These are phyloP conservation scores for Neurospora pannonica DNA, from an alignment of 495 filamentous ascomycete genomes.

Conservation along the genomic window DNA sequence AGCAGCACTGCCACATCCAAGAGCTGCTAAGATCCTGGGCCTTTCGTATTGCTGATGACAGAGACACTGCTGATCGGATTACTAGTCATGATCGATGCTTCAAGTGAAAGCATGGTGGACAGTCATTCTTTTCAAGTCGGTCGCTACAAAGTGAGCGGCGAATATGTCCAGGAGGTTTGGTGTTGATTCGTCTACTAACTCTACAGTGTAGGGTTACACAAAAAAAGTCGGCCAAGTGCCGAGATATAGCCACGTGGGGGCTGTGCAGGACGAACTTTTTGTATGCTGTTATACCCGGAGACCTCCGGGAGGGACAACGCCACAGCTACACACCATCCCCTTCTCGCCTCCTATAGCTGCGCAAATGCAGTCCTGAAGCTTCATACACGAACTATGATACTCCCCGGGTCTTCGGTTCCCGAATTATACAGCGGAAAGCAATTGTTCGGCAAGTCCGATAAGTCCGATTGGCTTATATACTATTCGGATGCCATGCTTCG, in stretches of 20 bases:
- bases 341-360: not conserved
- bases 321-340: not conserved
- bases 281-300: not conserved
- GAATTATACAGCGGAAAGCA: not conserved
- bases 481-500: not conserved
- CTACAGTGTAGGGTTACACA: not conserved
- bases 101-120: not conserved
- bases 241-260: not conserved
- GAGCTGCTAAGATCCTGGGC: not conserved
- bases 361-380: not conserved
- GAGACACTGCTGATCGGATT: not conserved
- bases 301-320: not conserved
- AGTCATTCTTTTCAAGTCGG: not conserved
- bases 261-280: not conserved
- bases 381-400: not conserved
- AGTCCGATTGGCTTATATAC: not conserved
- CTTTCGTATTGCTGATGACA: not conserved
- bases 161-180: not conserved
- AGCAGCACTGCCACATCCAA: not conserved
- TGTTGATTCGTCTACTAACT: not conserved
- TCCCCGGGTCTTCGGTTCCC: not conserved
- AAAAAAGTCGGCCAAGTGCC: not conserved
- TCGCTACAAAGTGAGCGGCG: not conserved
- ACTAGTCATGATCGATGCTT: not conserved
- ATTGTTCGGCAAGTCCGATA: not conserved